phyloP scores from a whole-genome alignment of 139 green algal genomes.

The Micractinium conductrix region DNA sequence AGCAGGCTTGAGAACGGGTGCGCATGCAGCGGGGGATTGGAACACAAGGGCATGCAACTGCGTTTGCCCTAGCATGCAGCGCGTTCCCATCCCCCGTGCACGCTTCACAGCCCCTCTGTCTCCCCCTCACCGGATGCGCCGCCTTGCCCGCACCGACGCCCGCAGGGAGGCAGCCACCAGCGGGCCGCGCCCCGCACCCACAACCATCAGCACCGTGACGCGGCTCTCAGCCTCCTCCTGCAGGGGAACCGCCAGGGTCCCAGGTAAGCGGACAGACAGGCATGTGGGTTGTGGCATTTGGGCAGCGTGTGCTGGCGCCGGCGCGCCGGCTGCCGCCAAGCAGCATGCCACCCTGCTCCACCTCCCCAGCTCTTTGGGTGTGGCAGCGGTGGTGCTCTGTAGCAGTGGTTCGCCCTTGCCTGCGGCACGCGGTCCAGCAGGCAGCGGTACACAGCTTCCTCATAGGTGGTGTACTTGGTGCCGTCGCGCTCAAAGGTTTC shows the following conservation, averaged over 20 bases:
- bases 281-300: not conserved
- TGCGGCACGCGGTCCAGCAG: constrained; percentile 41
- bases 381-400: too few relatives aligned
- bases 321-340: too few relatives aligned
- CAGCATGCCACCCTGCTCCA: not conserved
- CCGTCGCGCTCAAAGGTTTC: constrained; percentile 97
- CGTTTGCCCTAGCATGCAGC: too few relatives aligned
- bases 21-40: too few relatives aligned
- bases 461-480: constrained; percentile 94
- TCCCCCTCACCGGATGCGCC: constrained; percentile 47
- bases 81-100: too few relatives aligned
- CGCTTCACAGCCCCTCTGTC: too few relatives aligned
- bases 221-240: constrained; percentile 7
- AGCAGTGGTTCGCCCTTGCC: not conserved
- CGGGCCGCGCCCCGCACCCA: constrained; percentile 93
- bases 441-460: constrained; percentile 76
- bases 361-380: too few relatives aligned
- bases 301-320: not conserved
- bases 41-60: too few relatives aligned
- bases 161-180: constrained; percentile 83
- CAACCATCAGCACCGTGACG: constrained; percentile 86
- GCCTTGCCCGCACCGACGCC: constrained; percentile 52
- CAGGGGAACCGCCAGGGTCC: too few relatives aligned
- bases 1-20: too few relatives aligned
- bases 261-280: too few relatives aligned